Evolutionary conservation across 2,329 filamentous ascomycete genomes (phyloP).

Genomic region (Fusarium musae): DNA sequence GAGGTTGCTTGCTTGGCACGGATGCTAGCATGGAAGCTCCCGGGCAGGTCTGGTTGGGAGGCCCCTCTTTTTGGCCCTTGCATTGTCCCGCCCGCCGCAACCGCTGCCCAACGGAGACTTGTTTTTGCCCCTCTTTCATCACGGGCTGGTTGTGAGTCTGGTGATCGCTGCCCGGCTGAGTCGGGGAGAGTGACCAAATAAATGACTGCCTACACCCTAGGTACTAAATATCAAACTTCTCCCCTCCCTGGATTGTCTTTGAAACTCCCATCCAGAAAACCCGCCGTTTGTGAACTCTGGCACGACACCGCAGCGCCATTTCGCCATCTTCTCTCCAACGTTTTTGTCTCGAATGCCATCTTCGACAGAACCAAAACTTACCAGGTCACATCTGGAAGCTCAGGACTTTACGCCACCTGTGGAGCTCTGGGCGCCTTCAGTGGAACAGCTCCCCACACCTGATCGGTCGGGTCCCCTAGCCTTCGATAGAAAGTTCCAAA

Average conservation of each 20-base stretch:
- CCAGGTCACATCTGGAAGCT: not conserved
- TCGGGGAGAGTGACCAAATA: slow-evolving; percentile 38
- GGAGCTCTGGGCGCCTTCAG: slow-evolving; percentile 16
- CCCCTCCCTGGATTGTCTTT: not conserved
- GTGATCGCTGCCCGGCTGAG: slow-evolving; percentile 44
- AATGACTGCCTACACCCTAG: slow-evolving; percentile 27
- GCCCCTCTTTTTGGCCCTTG: slow-evolving; percentile 23
- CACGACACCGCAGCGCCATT: not conserved
- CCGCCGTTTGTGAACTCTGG: not conserved
- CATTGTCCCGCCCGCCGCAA: slow-evolving; percentile 10
- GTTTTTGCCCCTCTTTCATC: slow-evolving; percentile 37
- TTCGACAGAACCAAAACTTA: not conserved
- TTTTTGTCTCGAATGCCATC: not conserved
- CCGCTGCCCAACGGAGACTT: slow-evolving; percentile 5
- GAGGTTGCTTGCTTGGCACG: not conserved
- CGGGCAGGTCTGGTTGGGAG: not conserved
- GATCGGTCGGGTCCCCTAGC: slow-evolving; percentile 17
- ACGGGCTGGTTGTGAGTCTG: slow-evolving; percentile 36
- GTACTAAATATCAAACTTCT: slow-evolving; percentile 1
- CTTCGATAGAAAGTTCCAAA: slow-evolving; percentile 29
- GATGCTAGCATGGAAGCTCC: not conserved
- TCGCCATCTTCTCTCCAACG: not conserved
- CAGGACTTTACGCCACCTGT: slow-evolving; percentile 27
- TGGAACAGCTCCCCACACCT: slow-evolving; percentile 24
- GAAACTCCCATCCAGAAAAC: not conserved